A percentile compares a stretch with the other conserved stretches of the same genome.
Evolutionary conservation across 192 early-diverging fungal genomes (phyloP).

Genomic region (Entophlyctis luteolus): DNA sequence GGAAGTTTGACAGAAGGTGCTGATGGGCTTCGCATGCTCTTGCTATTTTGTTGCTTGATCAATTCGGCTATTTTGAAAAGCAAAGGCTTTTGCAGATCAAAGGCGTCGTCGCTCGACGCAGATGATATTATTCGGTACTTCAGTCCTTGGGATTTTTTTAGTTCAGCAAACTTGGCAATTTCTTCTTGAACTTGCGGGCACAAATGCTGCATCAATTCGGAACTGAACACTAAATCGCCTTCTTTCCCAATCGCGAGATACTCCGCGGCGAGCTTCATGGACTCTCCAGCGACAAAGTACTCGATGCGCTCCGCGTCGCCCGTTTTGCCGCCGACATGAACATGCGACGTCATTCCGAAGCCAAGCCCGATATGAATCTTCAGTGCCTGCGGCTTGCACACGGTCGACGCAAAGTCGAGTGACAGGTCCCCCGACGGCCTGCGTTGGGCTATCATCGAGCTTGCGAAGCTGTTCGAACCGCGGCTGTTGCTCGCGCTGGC

Average conservation of each 20-base stretch:
- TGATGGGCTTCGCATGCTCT: not conserved
- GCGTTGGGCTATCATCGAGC: too few species aligned
- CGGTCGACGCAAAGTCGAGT: too few species aligned
- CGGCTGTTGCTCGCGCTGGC: too few species aligned
- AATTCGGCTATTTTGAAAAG: not conserved
- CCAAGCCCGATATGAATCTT: conserved; percentile 29
- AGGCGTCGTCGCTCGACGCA: not conserved
- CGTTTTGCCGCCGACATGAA: conserved; percentile 10
- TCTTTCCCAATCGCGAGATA: not conserved
- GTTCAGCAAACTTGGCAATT: conserved; percentile 2
- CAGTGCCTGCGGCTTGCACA: conserved; percentile 8
- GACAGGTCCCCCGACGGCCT: too few species aligned
- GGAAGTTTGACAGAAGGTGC: not conserved
- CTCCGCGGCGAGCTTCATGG: conserved; percentile 17
- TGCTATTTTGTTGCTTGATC: not conserved
- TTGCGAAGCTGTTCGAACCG: too few species aligned
- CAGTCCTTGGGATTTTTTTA: conserved; percentile 2
- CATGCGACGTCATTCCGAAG: conserved; percentile 19
- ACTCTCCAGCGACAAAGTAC: conserved; percentile 25
- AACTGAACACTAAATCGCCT: conserved; percentile 27
- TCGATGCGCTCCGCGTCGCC: conserved; percentile 7
- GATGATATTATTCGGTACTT: conserved; percentile 9
- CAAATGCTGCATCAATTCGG: conserved; percentile 1
- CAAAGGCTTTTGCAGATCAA: conserved; percentile 5
- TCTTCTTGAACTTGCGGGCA: not conserved